Evolutionary conservation across 805 yeast species (phyloP).

Genomic region (Metschnikowia santaceciliae): DNA sequence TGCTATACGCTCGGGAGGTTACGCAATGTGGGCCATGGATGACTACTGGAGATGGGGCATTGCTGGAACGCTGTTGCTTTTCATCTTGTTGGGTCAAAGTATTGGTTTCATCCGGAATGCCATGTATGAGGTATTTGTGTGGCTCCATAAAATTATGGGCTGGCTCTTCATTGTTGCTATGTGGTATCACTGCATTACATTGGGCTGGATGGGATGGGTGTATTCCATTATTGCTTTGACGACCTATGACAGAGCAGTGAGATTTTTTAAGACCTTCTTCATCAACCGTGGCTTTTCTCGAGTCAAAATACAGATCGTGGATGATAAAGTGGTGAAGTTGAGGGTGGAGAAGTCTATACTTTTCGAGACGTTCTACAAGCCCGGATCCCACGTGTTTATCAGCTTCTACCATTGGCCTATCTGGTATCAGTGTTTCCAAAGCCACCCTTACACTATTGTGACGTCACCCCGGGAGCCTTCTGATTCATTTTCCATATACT

Average conservation of each 20-base stretch:
- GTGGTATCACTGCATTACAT: conserved; percentile 17
- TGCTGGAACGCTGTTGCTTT: conserved; percentile 14
- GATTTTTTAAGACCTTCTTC: conserved; percentile 13
- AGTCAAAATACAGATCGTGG: conserved; percentile 7
- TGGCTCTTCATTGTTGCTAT: conserved; percentile 19
- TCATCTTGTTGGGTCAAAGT: conserved; percentile 17
- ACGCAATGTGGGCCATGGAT: conserved; percentile 14
- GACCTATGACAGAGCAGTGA: conserved; percentile 13
- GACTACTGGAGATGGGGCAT: conserved; percentile 19
- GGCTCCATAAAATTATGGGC: conserved; percentile 15
- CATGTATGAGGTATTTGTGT: conserved; percentile 15
- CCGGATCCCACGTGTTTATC: conserved; percentile 15
- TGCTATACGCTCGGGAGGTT: conserved; percentile 14
- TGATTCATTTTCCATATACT: conserved; percentile 12
- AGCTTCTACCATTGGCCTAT: conserved; percentile 17
- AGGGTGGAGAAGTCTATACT: conserved; percentile 14
- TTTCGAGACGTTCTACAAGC: conserved; percentile 12
- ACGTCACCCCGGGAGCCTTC: conserved; percentile 14
- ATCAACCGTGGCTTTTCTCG: conserved; percentile 15
- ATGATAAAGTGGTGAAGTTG: conserved; percentile 12
- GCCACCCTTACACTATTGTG: conserved; percentile 17
- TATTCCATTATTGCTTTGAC: conserved; percentile 16
- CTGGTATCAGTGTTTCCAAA: conserved; percentile 18
- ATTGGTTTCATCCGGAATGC: conserved; percentile 8
- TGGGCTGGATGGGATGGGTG: conserved; percentile 22